Evolutionary conservation across 2,329 filamentous ascomycete species (phyloP), one percentile per base, ranked within the genome.

Genomic region (Beauveria medogensis): DNA sequence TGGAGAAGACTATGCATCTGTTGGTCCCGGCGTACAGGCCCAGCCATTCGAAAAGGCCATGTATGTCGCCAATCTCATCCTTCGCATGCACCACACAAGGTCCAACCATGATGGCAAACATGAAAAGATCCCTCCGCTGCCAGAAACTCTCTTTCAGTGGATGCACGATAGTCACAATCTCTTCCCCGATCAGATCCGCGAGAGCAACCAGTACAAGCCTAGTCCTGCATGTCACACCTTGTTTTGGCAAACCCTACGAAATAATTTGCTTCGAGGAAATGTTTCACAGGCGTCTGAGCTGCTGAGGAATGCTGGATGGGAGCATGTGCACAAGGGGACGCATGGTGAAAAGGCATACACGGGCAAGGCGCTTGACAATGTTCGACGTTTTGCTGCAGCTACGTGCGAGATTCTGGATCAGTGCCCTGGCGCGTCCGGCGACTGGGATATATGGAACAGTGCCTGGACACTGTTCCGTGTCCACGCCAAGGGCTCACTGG

Each of bases 381-480:
- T 95, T 20, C 84, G 90, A 67, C 82, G 84, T 46, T 91, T 88
- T 41, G 80, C 90, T 9, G 82, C 84, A 56, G 82, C 85, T 64
- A 87, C 89, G 24, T 82, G 89, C 51, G 78, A 86, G 24, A 78
- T 92, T 48, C 79, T 97, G 41, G 83, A 88, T 60, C 80, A 82
- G 41, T 96, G 90, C 66, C 93, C 93, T 6, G 87, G 83, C 4
- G 73, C 84, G 28, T 79, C 78, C 46, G 81, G 81, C 50, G 85
- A 93, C 70, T 97, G 93, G 93, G 87, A 96, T 67, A 84, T 94
- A 53, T 87, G 85, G 69, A 88, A 87, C 62, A 83, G 84, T 65
- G 89, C 93, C 63, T 97, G 93, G 93, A 85, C 82, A 18, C 74
- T 94, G 44, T 97, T 94, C 75, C 85, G 93, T 57, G 85, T 90